Conservation (phyloP, 2,329 filamentous ascomycete species). For the Ceratocystis variospora region DNA sequence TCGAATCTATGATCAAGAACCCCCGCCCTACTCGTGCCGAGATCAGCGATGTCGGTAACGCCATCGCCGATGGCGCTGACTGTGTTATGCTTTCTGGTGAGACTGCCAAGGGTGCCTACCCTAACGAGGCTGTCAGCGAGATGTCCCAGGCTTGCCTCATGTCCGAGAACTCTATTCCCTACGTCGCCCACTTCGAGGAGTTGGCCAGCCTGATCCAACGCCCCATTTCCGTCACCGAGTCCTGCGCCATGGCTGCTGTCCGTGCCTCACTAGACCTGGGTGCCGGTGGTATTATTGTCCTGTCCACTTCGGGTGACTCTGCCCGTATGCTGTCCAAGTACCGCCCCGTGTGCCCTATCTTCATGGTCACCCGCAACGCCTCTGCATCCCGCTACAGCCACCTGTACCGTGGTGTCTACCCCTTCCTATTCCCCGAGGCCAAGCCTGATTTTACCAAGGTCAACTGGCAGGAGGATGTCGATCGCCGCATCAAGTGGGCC, state of each 20-base stretch:
- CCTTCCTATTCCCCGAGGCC: constrained; percentile 81
- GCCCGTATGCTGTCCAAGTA: constrained; percentile 96
- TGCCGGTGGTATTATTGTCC: constrained; percentile 85
- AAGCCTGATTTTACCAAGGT: constrained; percentile 90
- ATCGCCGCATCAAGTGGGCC: constrained; percentile 94
- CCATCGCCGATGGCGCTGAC: constrained; percentile 88
- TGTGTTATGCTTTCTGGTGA: constrained; percentile 99
- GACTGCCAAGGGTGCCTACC: constrained; percentile 96
- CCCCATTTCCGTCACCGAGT: constrained; percentile 79
- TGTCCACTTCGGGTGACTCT: constrained; percentile 90
- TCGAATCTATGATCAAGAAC: constrained; percentile 99
- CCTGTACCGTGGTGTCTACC: constrained; percentile 94
- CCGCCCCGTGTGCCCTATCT: constrained; percentile 95
- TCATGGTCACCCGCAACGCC: constrained; percentile 90
- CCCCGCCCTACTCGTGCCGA: constrained; percentile 94
- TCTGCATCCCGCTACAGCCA: constrained; percentile 80
- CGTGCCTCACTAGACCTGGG: constrained; percentile 92
- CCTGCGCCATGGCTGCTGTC: constrained; percentile 92
- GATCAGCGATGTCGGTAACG: constrained; percentile 97
- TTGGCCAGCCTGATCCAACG: constrained; percentile 69
- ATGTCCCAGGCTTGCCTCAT: constrained; percentile 97
- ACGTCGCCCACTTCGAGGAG: constrained; percentile 94
- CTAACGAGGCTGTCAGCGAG: constrained; percentile 80
- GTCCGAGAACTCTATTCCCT: constrained; percentile 93
- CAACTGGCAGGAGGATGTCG: constrained; percentile 98